phyloP scores from a whole-genome alignment of 176 grass and related monocot genomes.

The Triticum aestivum region DNA sequence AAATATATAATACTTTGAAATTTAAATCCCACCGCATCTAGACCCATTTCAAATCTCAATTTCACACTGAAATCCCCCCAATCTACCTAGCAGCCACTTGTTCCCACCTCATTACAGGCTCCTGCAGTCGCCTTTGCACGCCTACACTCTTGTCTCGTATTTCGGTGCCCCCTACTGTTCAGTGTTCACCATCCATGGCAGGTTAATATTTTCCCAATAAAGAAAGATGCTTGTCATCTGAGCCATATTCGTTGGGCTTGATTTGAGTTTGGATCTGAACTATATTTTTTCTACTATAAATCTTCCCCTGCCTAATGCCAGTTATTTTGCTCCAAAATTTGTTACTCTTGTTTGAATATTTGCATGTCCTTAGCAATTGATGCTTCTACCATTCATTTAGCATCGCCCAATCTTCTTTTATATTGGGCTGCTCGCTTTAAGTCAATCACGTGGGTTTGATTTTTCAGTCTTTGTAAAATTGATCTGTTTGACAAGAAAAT shows the following conservation, averaged over 20 bases:
- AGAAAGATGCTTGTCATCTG: neutral
- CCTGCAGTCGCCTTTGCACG: neutral
- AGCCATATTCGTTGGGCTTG: neutral
- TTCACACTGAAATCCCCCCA: neutral
- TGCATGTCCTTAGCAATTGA: neutral
- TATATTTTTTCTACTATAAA: neutral
- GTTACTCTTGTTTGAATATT: neutral
- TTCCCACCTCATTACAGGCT: neutral
- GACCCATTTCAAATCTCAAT: neutral
- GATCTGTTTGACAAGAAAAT: neutral
- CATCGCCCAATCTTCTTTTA: neutral
- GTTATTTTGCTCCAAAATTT: neutral
- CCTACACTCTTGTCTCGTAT: neutral
- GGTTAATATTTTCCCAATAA: neutral
- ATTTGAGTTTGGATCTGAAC: constrained; percentile 5
- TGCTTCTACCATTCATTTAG: neutral
- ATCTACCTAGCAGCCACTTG: neutral
- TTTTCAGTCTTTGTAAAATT: neutral
- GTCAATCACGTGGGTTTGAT: neutral
- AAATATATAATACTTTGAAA: neutral
- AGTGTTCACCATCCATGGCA: neutral
- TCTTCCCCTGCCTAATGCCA: neutral
- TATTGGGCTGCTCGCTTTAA: neutral
- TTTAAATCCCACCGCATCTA: neutral
- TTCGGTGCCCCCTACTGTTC: neutral